Base-by-base conservation (phyloP, 176 grass and related monocot genomes). In the Rhynchospora pubera region DNA sequence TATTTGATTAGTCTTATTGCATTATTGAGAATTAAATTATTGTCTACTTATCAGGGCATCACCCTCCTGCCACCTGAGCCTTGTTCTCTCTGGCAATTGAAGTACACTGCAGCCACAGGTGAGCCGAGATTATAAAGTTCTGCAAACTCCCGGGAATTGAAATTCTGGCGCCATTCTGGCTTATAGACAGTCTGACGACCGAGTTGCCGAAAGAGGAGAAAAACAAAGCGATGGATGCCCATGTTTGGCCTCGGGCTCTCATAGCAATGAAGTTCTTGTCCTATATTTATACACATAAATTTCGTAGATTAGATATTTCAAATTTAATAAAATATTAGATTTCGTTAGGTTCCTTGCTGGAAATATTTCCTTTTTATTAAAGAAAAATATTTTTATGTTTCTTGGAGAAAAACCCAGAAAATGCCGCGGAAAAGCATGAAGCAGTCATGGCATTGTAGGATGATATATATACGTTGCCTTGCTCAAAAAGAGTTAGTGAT, bases 191-290 rank as follows among this genome's bases (percentile, higher is more conserved):
- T 91, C 82, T 90, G 87, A 13, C 92, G 90, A 5, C 89, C 92
- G 7, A 91, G 85, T 87, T 94, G 95, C 69, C 70, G 58, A 88
- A 91, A 98, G 57, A 94, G 86, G 53, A 94, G 80, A 5, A 93
- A 98, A 47, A 98, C 89, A n/a, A 98, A 71, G 55, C 95, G 87
- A 82, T 98, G 95, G 87, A 98, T 94, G 16, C 95, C 95, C 4
- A 98, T 88, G 55, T 62, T 79, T 47, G 95, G 95, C 74, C 91
- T 81, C 24, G 95, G 94, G 88, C 85, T 89, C 85, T 94, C 87
- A 26, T 94, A 97, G 76, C 91, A 88, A 69, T 94, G 67, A 23
- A 97, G 56, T 79, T 94, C 94, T 2, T 79, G 86, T 13, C 92
- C 94, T 97, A 28, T 39, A 6, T 56, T 48, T 1, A 24, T 43